Evolutionary conservation across 2,329 filamentous ascomycete genomes (phyloP), one percentile per base, ranked within the genome.

Genomic region (Diplodia intermedia): DNA sequence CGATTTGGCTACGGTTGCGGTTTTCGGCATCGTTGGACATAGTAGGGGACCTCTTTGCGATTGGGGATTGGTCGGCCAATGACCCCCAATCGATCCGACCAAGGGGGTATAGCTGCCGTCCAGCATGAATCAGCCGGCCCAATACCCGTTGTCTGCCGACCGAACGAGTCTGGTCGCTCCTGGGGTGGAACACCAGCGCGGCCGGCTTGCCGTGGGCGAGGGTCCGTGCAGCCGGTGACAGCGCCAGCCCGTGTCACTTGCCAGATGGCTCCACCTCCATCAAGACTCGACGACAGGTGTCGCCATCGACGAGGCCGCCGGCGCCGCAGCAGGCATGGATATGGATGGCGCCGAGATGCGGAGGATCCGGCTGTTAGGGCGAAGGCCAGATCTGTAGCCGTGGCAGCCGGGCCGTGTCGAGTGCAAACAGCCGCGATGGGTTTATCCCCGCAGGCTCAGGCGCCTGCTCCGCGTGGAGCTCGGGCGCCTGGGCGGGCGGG

Each of bases 391-490:
- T 23, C 57, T 62, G 57, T 36, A 36, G 20, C 43, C 43, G 15
- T 26, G 26, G 20, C 18, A n/a, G 33, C 50, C 26, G 43, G 43
- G 15, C 20, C 43, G 43, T 18, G 43, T 49, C 6, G 12, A 53
- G 26, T 14, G 50, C 54, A 62, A 62, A 62, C 57, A 50, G 57
- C 40, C 57, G 57, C 33, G 57, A 23, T 29, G 57, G 43, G 57
- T 23, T 33, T 50, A 50, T 49, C 26, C 40, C 33, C 57, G 57
- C 57, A 29, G 15, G 18, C 57, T 33, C n/a, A 31, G 36, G 20
- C 20, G 43, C 47, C 36, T 38, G 26, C 20, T 29, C n/a, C 26
- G 18, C 57, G 23, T 60, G 38, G 56, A 23, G 56, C 56, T 43
- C 56, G 36, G 55, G 33, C 54, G n/a, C 20, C 12, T 47, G 38